These are phyloP conservation scores for Monosporascus sp. DNA, from an alignment of 2,329 filamentous ascomycete species.

Conservation along the genomic window DNA sequence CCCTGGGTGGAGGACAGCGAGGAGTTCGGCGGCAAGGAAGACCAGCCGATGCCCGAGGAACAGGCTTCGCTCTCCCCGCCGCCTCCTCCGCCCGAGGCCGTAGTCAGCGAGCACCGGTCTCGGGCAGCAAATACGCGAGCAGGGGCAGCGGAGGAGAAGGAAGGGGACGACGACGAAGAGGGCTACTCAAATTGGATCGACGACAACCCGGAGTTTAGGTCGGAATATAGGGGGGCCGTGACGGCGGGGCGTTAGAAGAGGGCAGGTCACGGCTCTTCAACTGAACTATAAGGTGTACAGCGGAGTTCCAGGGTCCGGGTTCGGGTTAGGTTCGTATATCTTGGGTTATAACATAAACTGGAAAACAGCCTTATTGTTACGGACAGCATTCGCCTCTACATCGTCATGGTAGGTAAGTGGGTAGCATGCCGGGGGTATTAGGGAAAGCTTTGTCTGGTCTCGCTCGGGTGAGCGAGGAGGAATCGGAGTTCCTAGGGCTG, in stretches of 20 bases:
- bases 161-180: slow-evolving; percentile 18
- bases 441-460: too few species aligned
- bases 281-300: too few species aligned
- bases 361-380: too few species aligned
- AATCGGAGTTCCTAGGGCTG: too few species aligned
- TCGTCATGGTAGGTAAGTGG: too few species aligned
- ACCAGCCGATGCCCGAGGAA: slow-evolving; percentile 4
- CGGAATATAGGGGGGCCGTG: slow-evolving; percentile 1
- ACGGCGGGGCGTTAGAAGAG: neutral
- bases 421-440: too few species aligned
- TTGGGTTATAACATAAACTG: too few species aligned
- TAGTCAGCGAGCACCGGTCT: neutral
- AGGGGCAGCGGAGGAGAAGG: neutral
- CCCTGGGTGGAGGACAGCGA: slow-evolving; percentile 26
- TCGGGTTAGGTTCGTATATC: too few species aligned
- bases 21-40: slow-evolving; percentile 13
- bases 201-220: slow-evolving; percentile 17
- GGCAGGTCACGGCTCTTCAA: too few species aligned
- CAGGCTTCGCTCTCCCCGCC: slow-evolving; percentile 5
- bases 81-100: neutral
- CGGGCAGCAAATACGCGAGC: neutral
- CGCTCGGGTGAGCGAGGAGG: too few species aligned
- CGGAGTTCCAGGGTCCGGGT: too few species aligned
- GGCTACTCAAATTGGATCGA: slow-evolving; percentile 28
- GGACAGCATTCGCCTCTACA: too few species aligned